These are phyloP conservation scores for Cladosporium sp. DNA, from an alignment of 2,329 filamentous ascomycete genomes.

Conservation along the genomic window DNA sequence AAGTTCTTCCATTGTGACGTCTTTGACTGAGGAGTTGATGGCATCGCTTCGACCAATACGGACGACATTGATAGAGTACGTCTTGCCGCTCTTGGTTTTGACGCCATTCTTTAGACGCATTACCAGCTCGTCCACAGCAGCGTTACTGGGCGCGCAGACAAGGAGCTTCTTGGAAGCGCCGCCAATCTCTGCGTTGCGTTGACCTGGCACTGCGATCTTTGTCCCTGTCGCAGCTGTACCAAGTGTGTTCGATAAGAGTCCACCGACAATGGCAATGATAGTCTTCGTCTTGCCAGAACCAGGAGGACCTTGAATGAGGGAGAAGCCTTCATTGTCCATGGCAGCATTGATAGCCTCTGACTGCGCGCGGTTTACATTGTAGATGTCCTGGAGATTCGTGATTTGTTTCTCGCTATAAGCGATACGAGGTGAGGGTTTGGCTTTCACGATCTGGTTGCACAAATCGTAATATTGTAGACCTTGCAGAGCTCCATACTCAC, in stretches of 20 bases:
- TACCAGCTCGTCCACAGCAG: slow-evolving; percentile 92
- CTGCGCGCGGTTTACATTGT: slow-evolving; percentile 82
- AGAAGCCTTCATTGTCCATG: slow-evolving; percentile 94
- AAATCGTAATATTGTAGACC: slow-evolving; percentile 94
- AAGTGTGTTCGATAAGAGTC: slow-evolving; percentile 63
- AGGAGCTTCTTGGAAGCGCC: slow-evolving; percentile 73
- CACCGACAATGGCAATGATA: slow-evolving; percentile 92
- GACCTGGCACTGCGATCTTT: slow-evolving; percentile 34
- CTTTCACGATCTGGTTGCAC: slow-evolving; percentile 84
- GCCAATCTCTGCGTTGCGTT: slow-evolving; percentile 16
- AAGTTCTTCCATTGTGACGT: slow-evolving; percentile 89
- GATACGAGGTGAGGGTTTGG: slow-evolving; percentile 83
- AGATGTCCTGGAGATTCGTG: slow-evolving; percentile 65
- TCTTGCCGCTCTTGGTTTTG: slow-evolving; percentile 67
- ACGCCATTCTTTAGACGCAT: slow-evolving; percentile 86
- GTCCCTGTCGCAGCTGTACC: slow-evolving; percentile 30
- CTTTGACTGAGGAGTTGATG: slow-evolving; percentile 82
- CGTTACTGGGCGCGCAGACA: slow-evolving; percentile 97
- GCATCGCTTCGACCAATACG: slow-evolving; percentile 87
- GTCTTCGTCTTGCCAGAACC: slow-evolving; percentile 99
- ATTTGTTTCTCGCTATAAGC: slow-evolving; percentile 73
- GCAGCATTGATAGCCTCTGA: slow-evolving; percentile 88
- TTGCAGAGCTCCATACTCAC: slow-evolving; percentile 88
- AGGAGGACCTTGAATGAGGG: slow-evolving; percentile 89
- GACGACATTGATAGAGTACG: slow-evolving; percentile 77